Percentiles rank a stretch among this genome's conserved stretches.
phyloP scores from a whole-genome alignment of 441 rosid genomes.

The Viola pubescens region DNA sequence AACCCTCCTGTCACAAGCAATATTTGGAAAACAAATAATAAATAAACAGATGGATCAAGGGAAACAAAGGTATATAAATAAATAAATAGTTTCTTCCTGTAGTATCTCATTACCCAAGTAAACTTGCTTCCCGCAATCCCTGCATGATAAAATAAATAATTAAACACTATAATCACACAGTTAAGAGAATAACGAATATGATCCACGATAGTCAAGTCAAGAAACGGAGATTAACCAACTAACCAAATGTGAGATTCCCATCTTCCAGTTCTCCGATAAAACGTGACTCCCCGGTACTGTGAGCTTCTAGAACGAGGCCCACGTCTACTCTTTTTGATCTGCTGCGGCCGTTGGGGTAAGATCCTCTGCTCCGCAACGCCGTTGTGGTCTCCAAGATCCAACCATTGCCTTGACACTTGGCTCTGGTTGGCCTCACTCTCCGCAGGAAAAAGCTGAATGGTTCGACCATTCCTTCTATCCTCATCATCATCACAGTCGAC shows the following conservation, averaged over 20 bases:
- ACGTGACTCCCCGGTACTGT: slow-evolving; percentile 89
- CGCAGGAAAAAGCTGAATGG: slow-evolving; percentile 41
- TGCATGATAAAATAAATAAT: slow-evolving; percentile 20
- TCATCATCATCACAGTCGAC: neutral
- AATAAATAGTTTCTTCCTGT: no score
- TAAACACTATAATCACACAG: no score
- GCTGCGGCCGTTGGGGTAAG: slow-evolving; percentile 25
- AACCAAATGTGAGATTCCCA: slow-evolving; percentile 98
- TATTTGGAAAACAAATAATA: slow-evolving; percentile 8
- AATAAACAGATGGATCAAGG: neutral
- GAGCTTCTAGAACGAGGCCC: slow-evolving; percentile 91
- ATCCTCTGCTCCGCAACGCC: slow-evolving; percentile 21
- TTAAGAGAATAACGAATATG: no score
- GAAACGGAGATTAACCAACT: neutral
- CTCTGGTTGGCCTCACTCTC: slow-evolving; percentile 12
- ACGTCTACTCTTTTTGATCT: slow-evolving; percentile 62
- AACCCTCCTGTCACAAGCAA: slow-evolving; percentile 55
- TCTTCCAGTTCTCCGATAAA: slow-evolving; percentile 85
- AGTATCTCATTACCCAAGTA: slow-evolving; percentile 51
- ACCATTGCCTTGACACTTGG: slow-evolving; percentile 20
- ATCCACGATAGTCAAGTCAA: neutral
- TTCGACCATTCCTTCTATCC: slow-evolving; percentile 6
- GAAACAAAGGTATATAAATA: neutral
- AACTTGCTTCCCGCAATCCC: slow-evolving; percentile 97
- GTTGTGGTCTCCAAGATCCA: slow-evolving; percentile 31